These are phyloP conservation scores for Trypanosoma caninum DNA, from an alignment of 208 protist species.

Conservation along the genomic window DNA sequence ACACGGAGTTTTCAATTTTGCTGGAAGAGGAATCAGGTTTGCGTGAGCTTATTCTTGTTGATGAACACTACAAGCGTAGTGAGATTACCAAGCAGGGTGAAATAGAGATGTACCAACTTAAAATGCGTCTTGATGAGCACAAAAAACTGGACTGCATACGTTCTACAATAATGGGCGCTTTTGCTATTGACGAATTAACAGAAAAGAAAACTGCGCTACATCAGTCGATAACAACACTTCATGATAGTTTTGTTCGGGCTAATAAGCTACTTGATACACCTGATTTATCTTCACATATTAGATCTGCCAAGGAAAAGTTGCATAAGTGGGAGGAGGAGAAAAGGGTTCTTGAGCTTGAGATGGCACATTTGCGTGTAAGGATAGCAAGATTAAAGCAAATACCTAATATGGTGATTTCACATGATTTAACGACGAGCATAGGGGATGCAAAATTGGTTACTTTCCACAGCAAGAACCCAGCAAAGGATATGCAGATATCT, in stretches of 20 bases:
- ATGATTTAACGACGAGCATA: neutral
- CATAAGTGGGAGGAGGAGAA: slow-evolving; percentile 12
- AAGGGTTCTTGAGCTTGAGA: slow-evolving; percentile 11
- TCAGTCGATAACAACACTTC: slow-evolving; percentile 15
- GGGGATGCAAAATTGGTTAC: neutral
- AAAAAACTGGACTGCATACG: slow-evolving; percentile 2
- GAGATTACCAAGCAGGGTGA: neutral
- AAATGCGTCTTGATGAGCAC: neutral
- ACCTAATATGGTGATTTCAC: neutral
- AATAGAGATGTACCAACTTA: slow-evolving; percentile 5
- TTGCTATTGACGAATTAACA: slow-evolving; percentile 5
- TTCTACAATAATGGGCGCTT: slow-evolving; percentile 1
- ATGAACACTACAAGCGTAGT: slow-evolving; percentile 7
- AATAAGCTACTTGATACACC: slow-evolving; percentile 4
- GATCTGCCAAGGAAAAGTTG: slow-evolving; percentile 6
- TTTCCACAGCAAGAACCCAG: neutral
- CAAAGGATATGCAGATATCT: neutral
- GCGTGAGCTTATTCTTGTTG: slow-evolving; percentile 16
- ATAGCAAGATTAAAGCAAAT: slow-evolving; percentile 12
- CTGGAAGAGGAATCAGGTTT: slow-evolving; percentile 16
- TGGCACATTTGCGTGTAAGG: slow-evolving; percentile 9
- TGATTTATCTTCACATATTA: neutral
- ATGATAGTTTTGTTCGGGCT: slow-evolving; percentile 4
- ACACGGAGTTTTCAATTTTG: slow-evolving; percentile 1
- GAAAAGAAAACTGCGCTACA: slow-evolving; percentile 4